phyloP scores from a whole-genome alignment of 345 rosid species.

The Ricinus communis region DNA sequence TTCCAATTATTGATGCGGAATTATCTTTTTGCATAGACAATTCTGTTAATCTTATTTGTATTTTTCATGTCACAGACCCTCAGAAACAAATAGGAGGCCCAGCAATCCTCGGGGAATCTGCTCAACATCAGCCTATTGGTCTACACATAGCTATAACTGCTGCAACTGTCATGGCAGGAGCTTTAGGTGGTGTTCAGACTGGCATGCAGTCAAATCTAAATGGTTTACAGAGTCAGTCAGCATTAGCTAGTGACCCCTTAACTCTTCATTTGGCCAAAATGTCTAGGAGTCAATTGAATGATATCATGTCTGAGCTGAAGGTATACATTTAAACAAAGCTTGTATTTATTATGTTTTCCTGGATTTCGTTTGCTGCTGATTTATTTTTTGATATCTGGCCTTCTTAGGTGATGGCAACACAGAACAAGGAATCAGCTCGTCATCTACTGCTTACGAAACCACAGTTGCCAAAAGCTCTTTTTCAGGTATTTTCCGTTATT shows the following conservation, averaged over 20 bases:
- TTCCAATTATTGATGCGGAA: neutral
- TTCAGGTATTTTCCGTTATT: constrained; percentile 56
- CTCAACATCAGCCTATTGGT: constrained; percentile 77
- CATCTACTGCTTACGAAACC: constrained; percentile 76
- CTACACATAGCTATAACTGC: constrained; percentile 75
- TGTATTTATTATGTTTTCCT: neutral
- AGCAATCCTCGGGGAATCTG: constrained; percentile 44
- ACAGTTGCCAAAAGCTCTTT: constrained; percentile 77
- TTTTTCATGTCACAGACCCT: constrained; percentile 54
- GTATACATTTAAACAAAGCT: constrained; percentile 34
- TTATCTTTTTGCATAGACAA: constrained; percentile 8
- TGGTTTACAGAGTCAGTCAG: constrained; percentile 45
- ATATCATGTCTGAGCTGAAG: constrained; percentile 75
- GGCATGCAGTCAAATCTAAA: constrained; percentile 51
- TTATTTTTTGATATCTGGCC: constrained; percentile 6
- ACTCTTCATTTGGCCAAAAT: constrained; percentile 86
- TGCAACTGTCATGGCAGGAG: constrained; percentile 71
- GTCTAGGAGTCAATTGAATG: constrained; percentile 84
- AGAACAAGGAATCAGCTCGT: constrained; percentile 66
- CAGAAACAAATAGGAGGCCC: constrained; percentile 64
- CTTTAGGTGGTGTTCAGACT: constrained; percentile 71
- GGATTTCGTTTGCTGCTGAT: constrained; percentile 14
- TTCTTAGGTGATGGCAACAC: constrained; percentile 67
- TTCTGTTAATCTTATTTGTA: neutral
- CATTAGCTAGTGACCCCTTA: constrained; percentile 71